These are phyloP conservation scores for Sarocladiaceae sp. DNA, from an alignment of 2,329 filamentous ascomycete species.

Conservation along the genomic window DNA sequence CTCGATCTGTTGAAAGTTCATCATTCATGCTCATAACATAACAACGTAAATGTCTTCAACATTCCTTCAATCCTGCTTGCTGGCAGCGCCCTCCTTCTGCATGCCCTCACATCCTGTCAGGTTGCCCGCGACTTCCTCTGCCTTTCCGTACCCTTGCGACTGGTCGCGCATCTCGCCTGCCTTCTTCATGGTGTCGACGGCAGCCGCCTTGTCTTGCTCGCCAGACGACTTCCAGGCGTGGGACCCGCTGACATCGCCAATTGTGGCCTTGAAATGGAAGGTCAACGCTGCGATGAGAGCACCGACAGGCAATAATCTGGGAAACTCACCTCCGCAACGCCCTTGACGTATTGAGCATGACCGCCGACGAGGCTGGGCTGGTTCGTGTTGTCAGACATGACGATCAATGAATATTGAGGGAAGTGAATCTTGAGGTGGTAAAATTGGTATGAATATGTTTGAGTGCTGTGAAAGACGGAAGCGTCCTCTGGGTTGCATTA, in stretches of 20 bases:
- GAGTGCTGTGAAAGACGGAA: background rate
- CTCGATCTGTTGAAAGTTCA: background rate
- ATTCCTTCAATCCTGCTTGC: constrained; percentile 30
- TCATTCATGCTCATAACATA: background rate
- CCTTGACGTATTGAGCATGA: constrained; percentile 67
- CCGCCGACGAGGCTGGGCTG: constrained; percentile 55
- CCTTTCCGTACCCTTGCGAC: constrained; percentile 54
- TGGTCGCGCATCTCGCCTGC: constrained; percentile 54
- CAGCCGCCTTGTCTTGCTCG: constrained; percentile 59
- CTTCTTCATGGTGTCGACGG: constrained; percentile 57
- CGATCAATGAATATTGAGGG: constrained; percentile 16
- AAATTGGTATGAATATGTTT: background rate
- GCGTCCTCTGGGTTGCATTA: background rate
- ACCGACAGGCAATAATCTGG: background rate
- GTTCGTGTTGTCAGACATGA: constrained; percentile 25
- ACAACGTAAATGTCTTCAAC: background rate
- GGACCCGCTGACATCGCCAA: constrained; percentile 59
- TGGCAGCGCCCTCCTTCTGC: constrained; percentile 57
- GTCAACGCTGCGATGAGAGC: constrained; percentile 4
- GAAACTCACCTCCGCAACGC: constrained; percentile 56
- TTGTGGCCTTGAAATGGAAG: constrained; percentile 40
- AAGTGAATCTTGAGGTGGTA: background rate
- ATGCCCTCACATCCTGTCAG: constrained; percentile 66
- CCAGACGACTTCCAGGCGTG: constrained; percentile 61
- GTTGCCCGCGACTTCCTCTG: constrained; percentile 61